Evolutionary conservation across 1,284 basidiomycete genomes (phyloP), one percentile per base, ranked within the genome.

Genomic region (Leccinum subfulvum): DNA sequence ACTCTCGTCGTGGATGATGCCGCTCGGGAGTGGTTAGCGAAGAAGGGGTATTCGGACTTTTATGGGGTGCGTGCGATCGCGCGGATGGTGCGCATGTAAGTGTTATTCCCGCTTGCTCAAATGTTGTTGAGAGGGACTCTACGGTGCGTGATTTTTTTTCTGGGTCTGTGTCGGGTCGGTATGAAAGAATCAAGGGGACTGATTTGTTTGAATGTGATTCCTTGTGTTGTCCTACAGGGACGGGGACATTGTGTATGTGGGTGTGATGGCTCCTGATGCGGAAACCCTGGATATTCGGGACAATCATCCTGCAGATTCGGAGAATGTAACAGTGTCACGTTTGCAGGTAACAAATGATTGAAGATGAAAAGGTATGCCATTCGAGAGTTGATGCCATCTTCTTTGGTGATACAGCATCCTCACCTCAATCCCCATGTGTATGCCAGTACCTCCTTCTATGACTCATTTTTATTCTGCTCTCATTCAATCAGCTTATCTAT

Each of bases 1-100:
- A 83, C 76, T 7, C 78, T 97, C 37, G 84, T 94, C 58, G 86
- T 95, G 2, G 85, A 89, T 61, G 78, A 82, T 0, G 77, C 76
- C 1, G 90, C 92, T 2, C 79, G 81, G 51, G 79, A 84, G 4
- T 95, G 91, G 91, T 81, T 98, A 6, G 91, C 89, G 0, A 72
- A 84, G 65, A 80, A 88, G 61, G 96, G 26, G 26, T 28, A 94
- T 75, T 92, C 92, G 13, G 88, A 94, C 56, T 76, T 89, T 21
- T 98, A 95, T 75, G 90, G 95, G 18, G 96, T 95, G 0, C 82
- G 95, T 33, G 91, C 26, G 26, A 28, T 28, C 92, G 88, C 89
- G 30, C 79, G 92, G 26, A 85, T 93, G n/a, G 88, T 95, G 9
- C 80, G 90, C 63, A 88, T 86, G 61, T 84, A 90, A 69, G 87